These are phyloP conservation scores for Cyberlindnera suaveolens DNA, from an alignment of 805 yeast species.

Conservation along the genomic window DNA sequence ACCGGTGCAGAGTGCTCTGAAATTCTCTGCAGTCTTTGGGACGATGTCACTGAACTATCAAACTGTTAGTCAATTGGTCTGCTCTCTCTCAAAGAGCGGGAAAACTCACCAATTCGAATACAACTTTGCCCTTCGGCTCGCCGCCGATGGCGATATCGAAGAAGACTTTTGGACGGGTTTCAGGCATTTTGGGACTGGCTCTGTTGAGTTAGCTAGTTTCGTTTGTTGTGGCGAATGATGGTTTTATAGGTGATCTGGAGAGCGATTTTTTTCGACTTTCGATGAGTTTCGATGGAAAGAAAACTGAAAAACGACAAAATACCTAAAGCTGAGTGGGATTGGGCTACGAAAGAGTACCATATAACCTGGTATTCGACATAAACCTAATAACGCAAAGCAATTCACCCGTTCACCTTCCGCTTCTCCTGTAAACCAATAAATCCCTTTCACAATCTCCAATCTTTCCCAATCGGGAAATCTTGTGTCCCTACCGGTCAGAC, in stretches of 20 bases:
- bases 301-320: not conserved
- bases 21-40: conserved; percentile 87
- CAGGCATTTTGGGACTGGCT: conserved; percentile 10
- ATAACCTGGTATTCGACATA: no score
- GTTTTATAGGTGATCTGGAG: no score
- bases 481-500: no score
- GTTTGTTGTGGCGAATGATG: no score
- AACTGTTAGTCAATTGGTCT: not conserved
- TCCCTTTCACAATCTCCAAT: no score
- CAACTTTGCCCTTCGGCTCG: conserved; percentile 64
- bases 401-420: no score
- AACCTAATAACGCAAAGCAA: no score
- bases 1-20: conserved; percentile 84
- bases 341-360: no score
- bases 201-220: not conserved
- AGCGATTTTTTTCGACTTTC: not conserved
- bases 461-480: no score
- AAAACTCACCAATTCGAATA: conserved; percentile 54
- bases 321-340: not conserved
- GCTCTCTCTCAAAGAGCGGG: conserved; percentile 3
- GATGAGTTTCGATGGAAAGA: not conserved
- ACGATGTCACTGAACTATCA: conserved; percentile 51
- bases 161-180: conserved; percentile 47
- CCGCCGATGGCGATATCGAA: conserved; percentile 78
- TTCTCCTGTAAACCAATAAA: no score